Percentiles rank a stretch among this genome's conserved stretches.
Conservation (phyloP, 148 eudicot species). For the Chenopodium suecicum region DNA sequence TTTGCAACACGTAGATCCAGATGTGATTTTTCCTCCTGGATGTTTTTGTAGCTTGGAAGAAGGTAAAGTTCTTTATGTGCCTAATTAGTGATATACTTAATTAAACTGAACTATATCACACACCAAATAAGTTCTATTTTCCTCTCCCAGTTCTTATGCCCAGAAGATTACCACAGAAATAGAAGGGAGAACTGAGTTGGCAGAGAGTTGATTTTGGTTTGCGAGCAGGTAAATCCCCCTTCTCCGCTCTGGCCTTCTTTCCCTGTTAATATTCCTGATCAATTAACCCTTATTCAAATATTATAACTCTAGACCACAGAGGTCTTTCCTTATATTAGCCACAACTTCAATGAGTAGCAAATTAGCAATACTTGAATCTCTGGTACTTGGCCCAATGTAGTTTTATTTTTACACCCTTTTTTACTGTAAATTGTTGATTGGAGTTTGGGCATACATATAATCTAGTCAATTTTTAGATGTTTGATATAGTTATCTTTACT, state of each 20-base stretch:
- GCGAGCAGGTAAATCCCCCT: constrained; percentile 17
- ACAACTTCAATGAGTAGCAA: not conserved
- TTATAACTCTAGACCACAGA: not conserved
- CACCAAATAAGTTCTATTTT: constrained; percentile 20
- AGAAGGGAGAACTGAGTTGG: constrained; percentile 13
- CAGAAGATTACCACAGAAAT: constrained; percentile 42
- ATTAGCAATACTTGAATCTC: not conserved
- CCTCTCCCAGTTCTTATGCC: constrained; percentile 58
- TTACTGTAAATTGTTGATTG: not conserved
- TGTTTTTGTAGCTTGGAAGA: constrained; percentile 78
- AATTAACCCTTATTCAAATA: not conserved
- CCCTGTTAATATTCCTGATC: not conserved
- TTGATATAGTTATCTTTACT: not conserved
- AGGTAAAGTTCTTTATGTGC: constrained; percentile 34
- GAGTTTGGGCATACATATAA: too few relatives aligned
- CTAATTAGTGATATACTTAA: not conserved
- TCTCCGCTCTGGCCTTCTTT: not conserved
- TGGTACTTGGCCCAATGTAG: not conserved
- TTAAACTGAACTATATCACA: not conserved
- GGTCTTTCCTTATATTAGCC: not conserved
- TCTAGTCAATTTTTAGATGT: not conserved
- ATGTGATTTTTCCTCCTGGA: constrained; percentile 57
- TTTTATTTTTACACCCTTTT: not conserved
- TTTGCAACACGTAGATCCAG: constrained; percentile 53
- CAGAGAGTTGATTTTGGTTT: not conserved